Evolutionary conservation across 2,329 filamentous ascomycete genomes (phyloP).

Genomic region (Curvularia sp.): DNA sequence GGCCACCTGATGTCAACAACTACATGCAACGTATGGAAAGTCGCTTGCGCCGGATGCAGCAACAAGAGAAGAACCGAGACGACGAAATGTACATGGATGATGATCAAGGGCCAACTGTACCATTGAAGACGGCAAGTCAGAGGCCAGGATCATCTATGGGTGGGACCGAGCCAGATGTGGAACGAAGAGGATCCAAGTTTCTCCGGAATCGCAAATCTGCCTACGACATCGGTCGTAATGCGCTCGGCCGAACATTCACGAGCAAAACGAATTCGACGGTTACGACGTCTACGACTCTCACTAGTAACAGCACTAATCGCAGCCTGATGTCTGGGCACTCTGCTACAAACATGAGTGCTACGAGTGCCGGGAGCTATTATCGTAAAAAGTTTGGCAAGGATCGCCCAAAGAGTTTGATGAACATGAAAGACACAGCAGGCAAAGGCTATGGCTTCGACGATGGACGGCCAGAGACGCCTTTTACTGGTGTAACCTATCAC

Average conservation of each 20-base stretch:
- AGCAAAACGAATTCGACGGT: constrained; percentile 85
- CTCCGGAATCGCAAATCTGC: constrained; percentile 74
- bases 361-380: constrained; percentile 91
- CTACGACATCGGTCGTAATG: constrained; percentile 74
- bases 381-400: constrained; percentile 67
- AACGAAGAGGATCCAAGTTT: constrained; percentile 39
- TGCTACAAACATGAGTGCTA: constrained; percentile 89
- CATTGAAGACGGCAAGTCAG: constrained; percentile 61
- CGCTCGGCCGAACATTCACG: constrained; percentile 80
- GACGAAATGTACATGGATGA: constrained; percentile 60
- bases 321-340: constrained; percentile 95
- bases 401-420: constrained; percentile 70
- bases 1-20: constrained; percentile 76
- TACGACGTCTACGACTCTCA: constrained; percentile 60
- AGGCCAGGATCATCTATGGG: constrained; percentile 51
- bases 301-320: constrained; percentile 75
- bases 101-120: constrained; percentile 61
- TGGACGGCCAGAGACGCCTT: constrained; percentile 59
- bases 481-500: constrained; percentile 87
- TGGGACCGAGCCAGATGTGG: constrained; percentile 34
- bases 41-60: constrained; percentile 74
- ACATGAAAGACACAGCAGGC: constrained; percentile 54
- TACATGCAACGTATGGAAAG: constrained; percentile 94
- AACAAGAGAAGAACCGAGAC: constrained; percentile 47
- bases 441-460: constrained; percentile 51